phyloP scores from a whole-genome alignment of 129 eudicot species.

The Solidago caesia region DNA sequence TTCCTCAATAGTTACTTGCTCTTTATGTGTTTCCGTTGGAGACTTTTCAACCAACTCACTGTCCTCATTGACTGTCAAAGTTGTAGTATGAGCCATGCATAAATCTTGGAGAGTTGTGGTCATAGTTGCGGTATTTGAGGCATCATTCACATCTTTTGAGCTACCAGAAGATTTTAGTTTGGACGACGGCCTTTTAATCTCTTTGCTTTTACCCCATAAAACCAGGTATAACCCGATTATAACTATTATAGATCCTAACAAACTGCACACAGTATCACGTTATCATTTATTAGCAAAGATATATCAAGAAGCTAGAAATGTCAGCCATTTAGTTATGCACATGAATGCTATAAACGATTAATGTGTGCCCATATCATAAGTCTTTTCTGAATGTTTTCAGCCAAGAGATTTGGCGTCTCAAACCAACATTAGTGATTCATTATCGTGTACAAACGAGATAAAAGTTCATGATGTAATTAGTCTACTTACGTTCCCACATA shows the following conservation, averaged over 20 bases:
- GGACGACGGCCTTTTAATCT: constrained; percentile 23
- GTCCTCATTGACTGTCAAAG: constrained; percentile 3
- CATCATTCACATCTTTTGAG: constrained; percentile 13
- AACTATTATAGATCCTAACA: constrained; percentile 47
- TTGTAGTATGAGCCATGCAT: neutral
- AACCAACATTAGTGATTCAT: neutral
- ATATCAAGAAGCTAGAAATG: neutral
- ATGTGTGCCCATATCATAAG: neutral
- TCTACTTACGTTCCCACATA: constrained; percentile 66
- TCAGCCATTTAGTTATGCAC: neutral
- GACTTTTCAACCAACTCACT: constrained; percentile 8
- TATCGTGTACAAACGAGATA: neutral
- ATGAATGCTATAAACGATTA: neutral
- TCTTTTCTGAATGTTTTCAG: neutral
- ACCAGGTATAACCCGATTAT: constrained; percentile 55
- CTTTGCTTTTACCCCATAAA: constrained; percentile 67
- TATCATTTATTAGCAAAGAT: neutral
- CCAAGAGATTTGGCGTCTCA: neutral
- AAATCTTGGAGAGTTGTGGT: neutral
- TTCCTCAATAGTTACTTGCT: neutral
- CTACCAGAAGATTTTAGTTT: constrained; percentile 25
- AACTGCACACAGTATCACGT: constrained; percentile 30
- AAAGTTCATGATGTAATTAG: neutral
- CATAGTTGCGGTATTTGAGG: neutral
- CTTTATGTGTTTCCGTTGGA: neutral